Conservation (phyloP, 106 monocot genomes). For the Phalaenopsis equestris region DNA sequence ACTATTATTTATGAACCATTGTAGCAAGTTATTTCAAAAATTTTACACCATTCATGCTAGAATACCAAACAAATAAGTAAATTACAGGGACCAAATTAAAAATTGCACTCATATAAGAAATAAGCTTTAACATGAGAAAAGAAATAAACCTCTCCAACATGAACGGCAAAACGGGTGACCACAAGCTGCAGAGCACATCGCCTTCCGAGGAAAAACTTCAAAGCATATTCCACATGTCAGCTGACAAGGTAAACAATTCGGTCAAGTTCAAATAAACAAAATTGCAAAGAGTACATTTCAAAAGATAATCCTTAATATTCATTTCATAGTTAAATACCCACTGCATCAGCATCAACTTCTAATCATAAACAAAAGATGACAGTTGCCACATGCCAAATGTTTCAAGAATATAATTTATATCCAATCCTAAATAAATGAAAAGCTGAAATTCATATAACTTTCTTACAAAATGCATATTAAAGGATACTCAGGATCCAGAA, state of each 20-base stretch:
- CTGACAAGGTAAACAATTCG: slow-evolving; percentile 26
- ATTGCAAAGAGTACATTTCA: neutral
- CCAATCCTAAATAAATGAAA: neutral
- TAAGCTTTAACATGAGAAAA: neutral
- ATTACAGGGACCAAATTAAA: neutral
- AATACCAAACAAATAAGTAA: neutral
- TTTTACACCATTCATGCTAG: neutral
- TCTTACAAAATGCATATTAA: neutral
- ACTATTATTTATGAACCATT: neutral
- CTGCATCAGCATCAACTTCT: neutral
- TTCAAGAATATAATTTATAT: neutral
- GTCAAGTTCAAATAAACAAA: neutral
- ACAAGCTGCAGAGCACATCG: slow-evolving; percentile 63
- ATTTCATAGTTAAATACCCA: neutral
- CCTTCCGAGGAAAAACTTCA: slow-evolving; percentile 44
- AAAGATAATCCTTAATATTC: neutral
- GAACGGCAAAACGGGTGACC: slow-evolving; percentile 76
- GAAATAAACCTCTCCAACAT: slow-evolving; percentile 82
- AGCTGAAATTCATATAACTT: neutral
- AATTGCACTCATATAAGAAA: neutral
- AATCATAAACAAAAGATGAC: neutral
- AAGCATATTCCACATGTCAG: slow-evolving; percentile 88
- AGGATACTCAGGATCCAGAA: neutral
- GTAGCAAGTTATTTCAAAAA: neutral
- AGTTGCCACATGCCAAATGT: neutral